phyloP scores from a whole-genome alignment of 306 rosid species.

The Citrullus mucosospermus region DNA sequence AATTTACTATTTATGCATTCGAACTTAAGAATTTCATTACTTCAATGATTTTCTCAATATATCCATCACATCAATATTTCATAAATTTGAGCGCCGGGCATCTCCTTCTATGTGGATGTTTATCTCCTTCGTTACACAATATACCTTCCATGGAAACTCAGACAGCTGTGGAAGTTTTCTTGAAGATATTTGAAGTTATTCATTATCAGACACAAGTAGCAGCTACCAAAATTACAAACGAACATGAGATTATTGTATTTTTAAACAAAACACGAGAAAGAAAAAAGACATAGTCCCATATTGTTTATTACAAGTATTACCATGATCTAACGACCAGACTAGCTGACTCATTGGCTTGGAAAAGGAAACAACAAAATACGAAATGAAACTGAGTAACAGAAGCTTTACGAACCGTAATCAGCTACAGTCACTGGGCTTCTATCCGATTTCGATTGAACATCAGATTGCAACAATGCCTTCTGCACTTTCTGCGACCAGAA shows the following conservation, averaged over 20 bases:
- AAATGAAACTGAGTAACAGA: background rate
- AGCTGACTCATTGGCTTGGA: background rate
- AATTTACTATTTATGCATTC: background rate
- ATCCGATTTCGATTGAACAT: conserved; percentile 84
- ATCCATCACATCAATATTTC: background rate
- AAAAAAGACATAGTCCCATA: background rate
- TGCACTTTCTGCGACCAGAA: conserved; percentile 65
- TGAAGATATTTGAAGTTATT: background rate
- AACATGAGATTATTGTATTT: background rate
- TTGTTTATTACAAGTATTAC: background rate
- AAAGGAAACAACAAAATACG: conserved; percentile 1
- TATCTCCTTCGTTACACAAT: background rate
- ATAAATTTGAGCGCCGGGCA: background rate
- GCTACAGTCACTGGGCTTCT: conserved; percentile 95
- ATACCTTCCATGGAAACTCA: background rate
- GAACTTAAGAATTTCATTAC: background rate
- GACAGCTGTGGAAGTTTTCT: background rate
- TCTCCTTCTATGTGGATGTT: background rate
- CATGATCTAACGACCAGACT: background rate
- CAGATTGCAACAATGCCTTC: conserved; percentile 68
- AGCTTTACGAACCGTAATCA: conserved; percentile 55
- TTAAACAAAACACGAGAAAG: background rate
- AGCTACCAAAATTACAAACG: background rate
- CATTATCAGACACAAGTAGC: background rate
- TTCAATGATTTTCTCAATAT: background rate